phyloP scores from a whole-genome alignment of 2,329 filamentous ascomycete genomes.

The Paracamarosporium sp. region DNA sequence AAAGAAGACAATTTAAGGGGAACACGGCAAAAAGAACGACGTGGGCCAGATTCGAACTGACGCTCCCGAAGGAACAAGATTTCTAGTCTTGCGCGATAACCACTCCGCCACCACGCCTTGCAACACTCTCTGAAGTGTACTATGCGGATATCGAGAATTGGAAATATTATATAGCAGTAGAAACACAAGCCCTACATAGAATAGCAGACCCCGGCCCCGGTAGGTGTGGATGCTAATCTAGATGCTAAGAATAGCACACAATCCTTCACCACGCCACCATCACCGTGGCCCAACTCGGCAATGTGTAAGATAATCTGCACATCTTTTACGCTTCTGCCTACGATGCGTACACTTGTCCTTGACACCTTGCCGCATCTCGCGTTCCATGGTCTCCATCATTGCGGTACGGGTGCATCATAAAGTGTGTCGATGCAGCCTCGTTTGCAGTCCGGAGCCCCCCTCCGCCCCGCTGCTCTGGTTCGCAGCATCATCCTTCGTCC shows the following conservation, averaged over 20 bases:
- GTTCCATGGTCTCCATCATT: background rate
- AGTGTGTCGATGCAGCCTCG: background rate
- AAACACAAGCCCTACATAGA: too few species aligned
- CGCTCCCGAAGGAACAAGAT: conserved; percentile 52
- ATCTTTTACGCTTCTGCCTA: background rate
- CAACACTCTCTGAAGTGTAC: conserved; percentile 8
- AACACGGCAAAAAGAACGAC: conserved; percentile 41
- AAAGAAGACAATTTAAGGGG: too few species aligned
- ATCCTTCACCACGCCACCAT: background rate
- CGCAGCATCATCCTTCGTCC: conserved; percentile 2
- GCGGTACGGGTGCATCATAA: background rate
- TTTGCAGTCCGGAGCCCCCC: conserved; percentile 6
- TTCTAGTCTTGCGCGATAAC: conserved; percentile 53
- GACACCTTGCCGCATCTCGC: background rate
- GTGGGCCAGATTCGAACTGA: conserved; percentile 49
- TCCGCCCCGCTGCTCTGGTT: conserved; percentile 5
- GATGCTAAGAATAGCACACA: conserved; percentile 6
- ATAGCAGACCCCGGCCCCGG: too few species aligned
- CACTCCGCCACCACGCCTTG: conserved; percentile 48
- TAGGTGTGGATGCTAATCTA: background rate
- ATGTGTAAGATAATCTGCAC: conserved; percentile 3
- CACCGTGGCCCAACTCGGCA: background rate
- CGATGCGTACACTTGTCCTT: background rate
- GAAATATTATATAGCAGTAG: background rate
- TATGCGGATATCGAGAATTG: background rate